Evolutionary conservation across 2,329 filamentous ascomycete species (phyloP), one percentile per base, ranked within the genome.

Genomic region (Microsporum ferrugineum): DNA sequence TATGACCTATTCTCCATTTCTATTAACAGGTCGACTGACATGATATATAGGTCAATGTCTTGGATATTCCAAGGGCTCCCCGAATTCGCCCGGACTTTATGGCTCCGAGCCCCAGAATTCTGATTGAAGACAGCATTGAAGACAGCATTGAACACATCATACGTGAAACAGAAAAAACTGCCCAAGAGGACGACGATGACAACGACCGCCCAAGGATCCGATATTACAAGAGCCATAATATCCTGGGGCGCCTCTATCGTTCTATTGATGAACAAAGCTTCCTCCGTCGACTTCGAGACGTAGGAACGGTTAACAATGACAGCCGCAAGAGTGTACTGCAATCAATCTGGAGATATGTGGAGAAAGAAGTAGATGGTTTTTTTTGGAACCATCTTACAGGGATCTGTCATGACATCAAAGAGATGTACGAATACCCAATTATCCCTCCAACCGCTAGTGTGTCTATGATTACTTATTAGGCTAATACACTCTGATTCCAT

Each of bases 241-340:
- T 87, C 0, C 79, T 94, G 0, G 89, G 89, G 0, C 72, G 79
- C 3, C 76, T 95, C 0, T 94, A 88, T 69, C 83, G 88, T 1
- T 81, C 79, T 0, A 85, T 95, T 8, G 84, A 95, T 66, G 89
- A 94, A 71, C 78, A 79, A 53, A 79, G 80, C 59, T 87, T 91
- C 49, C 86, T 85, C 76, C 66, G 72, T 6, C 70, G 80, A 3
- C 72, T 84, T 81, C 43, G 75, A 71, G 51, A 68, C 69, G 12
- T 65, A 57, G 0, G 64, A 71, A 2, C 66, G 65, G 5, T 66
- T 10, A 38, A 38, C 1, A 57, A 38, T 38, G 12, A 14, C 5
- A 43, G 33, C 45, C 57, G 34, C 3, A 45, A n/a, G 49, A 61
- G 51, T 31, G 63, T 73, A 60, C 61, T 74, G 65, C 34, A 68